A percentile compares a stretch with the other conserved stretches of the same genome.
These are phyloP conservation scores for Fragilaria crotonensis DNA, from an alignment of 108 stramenopile species.

Conservation along the genomic window DNA sequence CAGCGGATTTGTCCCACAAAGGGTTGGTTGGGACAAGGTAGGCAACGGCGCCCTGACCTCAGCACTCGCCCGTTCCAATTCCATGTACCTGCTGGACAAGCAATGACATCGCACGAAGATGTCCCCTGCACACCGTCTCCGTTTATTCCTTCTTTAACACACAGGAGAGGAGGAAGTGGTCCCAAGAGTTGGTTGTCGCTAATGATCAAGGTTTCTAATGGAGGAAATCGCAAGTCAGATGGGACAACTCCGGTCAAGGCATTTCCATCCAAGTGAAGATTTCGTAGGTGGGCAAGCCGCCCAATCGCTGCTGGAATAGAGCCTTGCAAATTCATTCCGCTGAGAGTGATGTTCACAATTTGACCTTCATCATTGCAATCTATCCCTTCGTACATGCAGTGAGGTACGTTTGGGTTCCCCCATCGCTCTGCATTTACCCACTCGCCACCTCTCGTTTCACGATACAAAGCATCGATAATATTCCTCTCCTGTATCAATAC, in stretches of 20 bases:
- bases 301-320: constrained; percentile 25
- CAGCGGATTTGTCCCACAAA: not conserved
- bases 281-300: constrained; percentile 16
- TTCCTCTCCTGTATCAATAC: constrained; percentile 21
- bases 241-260: constrained; percentile 34
- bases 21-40: constrained; percentile 1
- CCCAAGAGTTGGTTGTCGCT: constrained; percentile 24
- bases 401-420: constrained; percentile 9
- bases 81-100: constrained; percentile 30
- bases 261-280: constrained; percentile 31
- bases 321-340: constrained; percentile 25
- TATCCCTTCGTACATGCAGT: constrained; percentile 24
- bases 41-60: constrained; percentile 4
- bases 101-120: constrained; percentile 28
- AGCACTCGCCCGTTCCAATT: constrained; percentile 25
- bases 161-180: constrained; percentile 32
- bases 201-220: constrained; percentile 24
- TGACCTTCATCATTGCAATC: constrained; percentile 24
- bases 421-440: constrained; percentile 24
- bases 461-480: constrained; percentile 35
- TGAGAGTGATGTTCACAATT: constrained; percentile 21
- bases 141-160: constrained; percentile 38
- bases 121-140: constrained; percentile 25
- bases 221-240: constrained; percentile 35
- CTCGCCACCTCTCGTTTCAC: constrained; percentile 20